Conservation (phyloP, 441 rosid species). For the Euphorbia celastroides region DNA sequence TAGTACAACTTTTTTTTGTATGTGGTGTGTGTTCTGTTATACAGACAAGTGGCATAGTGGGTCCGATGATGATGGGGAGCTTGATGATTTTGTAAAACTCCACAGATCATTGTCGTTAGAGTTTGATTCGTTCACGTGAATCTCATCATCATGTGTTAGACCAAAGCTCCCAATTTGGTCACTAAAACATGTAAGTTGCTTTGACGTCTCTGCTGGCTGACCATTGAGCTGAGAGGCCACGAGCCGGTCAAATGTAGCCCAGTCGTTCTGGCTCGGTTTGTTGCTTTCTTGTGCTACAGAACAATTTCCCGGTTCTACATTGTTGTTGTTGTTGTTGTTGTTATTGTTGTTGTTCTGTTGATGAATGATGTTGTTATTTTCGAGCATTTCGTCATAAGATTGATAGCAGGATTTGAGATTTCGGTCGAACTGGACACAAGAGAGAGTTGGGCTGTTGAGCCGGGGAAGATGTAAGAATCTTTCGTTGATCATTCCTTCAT, state of each 20-base stretch:
- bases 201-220: slow-evolving; percentile 28
- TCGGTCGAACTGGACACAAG: slow-evolving; percentile 27
- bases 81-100: slow-evolving; percentile 50
- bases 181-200: slow-evolving; percentile 34
- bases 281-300: neutral
- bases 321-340: neutral
- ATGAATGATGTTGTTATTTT: neutral
- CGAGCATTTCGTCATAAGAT: slow-evolving; percentile 36
- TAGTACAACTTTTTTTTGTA: slow-evolving; percentile 3
- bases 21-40: slow-evolving; percentile 18
- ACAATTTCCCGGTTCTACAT: neutral
- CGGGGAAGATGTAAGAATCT: slow-evolving; percentile 66
- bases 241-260: slow-evolving; percentile 77
- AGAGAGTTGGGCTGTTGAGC: slow-evolving; percentile 52
- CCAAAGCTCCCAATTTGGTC: slow-evolving; percentile 38
- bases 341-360: neutral
- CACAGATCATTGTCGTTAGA: slow-evolving; percentile 41
- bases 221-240: slow-evolving; percentile 78
- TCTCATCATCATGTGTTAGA: slow-evolving; percentile 30
- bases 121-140: slow-evolving; percentile 27
- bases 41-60: slow-evolving; percentile 80
- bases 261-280: slow-evolving; percentile 40
- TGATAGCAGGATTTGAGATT: slow-evolving; percentile 32
- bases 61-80: slow-evolving; percentile 51
- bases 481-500: slow-evolving; percentile 23